Evolutionary conservation across 2,329 filamentous ascomycete genomes (phyloP).

Genomic region (Penicillium sp.): DNA sequence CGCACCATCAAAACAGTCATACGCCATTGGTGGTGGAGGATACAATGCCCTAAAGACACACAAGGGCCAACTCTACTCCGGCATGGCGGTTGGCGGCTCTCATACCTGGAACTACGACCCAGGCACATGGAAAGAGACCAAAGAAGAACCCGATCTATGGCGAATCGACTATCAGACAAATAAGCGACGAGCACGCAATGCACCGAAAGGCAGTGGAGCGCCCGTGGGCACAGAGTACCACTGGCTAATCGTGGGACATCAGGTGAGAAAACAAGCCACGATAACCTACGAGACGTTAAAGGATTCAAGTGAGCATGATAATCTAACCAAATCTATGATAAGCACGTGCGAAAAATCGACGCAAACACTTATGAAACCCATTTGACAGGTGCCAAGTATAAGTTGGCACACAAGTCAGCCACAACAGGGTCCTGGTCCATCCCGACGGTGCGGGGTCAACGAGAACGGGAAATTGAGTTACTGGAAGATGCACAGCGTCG

Average conservation of each 20-base stretch:
- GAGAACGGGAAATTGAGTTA: slow-evolving; percentile 42
- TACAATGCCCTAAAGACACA: slow-evolving; percentile 44
- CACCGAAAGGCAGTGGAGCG: slow-evolving; percentile 43
- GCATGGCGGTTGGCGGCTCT: slow-evolving; percentile 46
- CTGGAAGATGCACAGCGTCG: slow-evolving; percentile 43
- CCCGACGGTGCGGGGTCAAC: slow-evolving; percentile 42
- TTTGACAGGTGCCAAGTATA: slow-evolving; percentile 44
- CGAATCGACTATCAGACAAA: slow-evolving; percentile 41
- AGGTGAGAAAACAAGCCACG: slow-evolving; percentile 28
- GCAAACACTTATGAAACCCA: slow-evolving; percentile 46
- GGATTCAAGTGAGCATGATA: neutral
- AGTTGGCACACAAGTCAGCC: slow-evolving; percentile 43
- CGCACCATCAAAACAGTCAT: slow-evolving; percentile 8
- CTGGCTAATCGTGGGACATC: slow-evolving; percentile 44
- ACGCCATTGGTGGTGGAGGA: slow-evolving; percentile 21
- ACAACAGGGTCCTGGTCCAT: slow-evolving; percentile 42
- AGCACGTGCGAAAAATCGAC: slow-evolving; percentile 45
- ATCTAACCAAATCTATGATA: slow-evolving; percentile 13
- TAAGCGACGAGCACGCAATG: slow-evolving; percentile 40
- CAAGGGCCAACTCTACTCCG: slow-evolving; percentile 45
- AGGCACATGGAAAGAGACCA: slow-evolving; percentile 46
- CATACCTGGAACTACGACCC: slow-evolving; percentile 47
- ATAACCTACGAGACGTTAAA: too few relatives aligned
- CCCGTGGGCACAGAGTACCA: slow-evolving; percentile 45
- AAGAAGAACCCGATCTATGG: slow-evolving; percentile 45